Conservation (phyloP, 139 green algal species). For the Trebouxia sp. region DNA sequence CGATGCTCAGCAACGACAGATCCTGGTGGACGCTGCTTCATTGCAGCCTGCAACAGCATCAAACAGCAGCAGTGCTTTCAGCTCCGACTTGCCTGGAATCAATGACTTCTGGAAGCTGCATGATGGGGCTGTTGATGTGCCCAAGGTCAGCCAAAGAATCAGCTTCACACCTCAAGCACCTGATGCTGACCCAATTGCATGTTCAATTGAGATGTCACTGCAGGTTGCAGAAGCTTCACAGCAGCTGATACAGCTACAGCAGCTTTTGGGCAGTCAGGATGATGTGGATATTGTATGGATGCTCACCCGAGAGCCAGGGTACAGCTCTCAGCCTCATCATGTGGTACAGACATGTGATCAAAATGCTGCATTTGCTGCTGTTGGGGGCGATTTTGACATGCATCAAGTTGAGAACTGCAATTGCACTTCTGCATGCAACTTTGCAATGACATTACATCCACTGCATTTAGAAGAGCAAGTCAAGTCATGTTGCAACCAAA, state of each 20-base stretch:
- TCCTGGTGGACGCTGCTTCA: not conserved
- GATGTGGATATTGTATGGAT: conserved; percentile 24
- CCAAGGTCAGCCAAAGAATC: not conserved
- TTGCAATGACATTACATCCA: too few species aligned
- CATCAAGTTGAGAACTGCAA: too few species aligned
- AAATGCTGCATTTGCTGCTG: too few species aligned
- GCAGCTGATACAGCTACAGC: conserved; percentile 12
- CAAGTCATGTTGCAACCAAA: too few species aligned
- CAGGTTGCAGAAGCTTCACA: conserved; percentile 22
- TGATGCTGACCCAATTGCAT: not conserved
- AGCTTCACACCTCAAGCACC: not conserved
- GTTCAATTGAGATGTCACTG: not conserved
- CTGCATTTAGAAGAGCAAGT: too few species aligned
- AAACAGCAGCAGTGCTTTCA: not conserved
- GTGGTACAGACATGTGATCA: too few species aligned
- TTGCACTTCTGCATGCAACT: too few species aligned
- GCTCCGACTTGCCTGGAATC: not conserved
- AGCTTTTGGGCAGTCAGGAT: not conserved
- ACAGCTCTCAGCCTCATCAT: not conserved
- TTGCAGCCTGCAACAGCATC: not conserved
- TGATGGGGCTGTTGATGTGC: not conserved
- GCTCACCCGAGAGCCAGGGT: conserved; percentile 20
- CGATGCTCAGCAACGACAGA: not conserved
- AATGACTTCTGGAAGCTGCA: conserved; percentile 11
- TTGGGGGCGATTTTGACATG: too few species aligned